Base-by-base conservation (phyloP, 805 yeast genomes). In the Ascoidea tarda region DNA sequence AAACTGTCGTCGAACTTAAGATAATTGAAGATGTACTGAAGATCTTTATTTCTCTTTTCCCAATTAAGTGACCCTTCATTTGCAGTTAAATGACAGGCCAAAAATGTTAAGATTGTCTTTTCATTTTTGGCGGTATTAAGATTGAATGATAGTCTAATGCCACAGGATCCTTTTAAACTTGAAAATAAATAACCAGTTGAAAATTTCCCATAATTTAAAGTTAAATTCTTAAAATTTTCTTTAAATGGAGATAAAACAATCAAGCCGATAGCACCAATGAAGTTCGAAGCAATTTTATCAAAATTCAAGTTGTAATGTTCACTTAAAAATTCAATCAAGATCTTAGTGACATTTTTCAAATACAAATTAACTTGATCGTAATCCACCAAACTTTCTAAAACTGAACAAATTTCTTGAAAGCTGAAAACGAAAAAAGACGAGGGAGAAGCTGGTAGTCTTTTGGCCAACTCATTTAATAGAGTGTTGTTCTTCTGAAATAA, bases 121-220 rank as follows among this genome's bases (percentile, higher is more conserved):
- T 5, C 59, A 14, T 42, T 56, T 1, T 57, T 57, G 4, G 51
- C 51, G 1, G 59, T 16, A 4, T 58, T 56, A 12, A 55, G 58
- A 2, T 60, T 59, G 52, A 69, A 70, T 1, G 56, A 57, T n/a
- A 85, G 59, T 47, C 90, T 67, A 1, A 83, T 50, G 0, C 83
- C 87, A 1, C 77, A 81, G 0, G 81, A 90, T 0, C 96, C 96
- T 63, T 90, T 90, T 59, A 86, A 63, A 52, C 81, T 77, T 0
- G 91, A 79, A 54, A 72, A 69, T 6, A 74, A 70, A 52, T 69
- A 62, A 1, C 96, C 96, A 55, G 81, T 70, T 16, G 77, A 73
- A 16, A 68, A 69, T 8, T 61, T 62, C 2, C 72, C 72, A 12
- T 54, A 58, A 12, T 59, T 56, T 14, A 68, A 51, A 48, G 59